Conservation (phyloP, 2,329 filamentous ascomycete genomes). For the Herpotrichia juniperi region DNA sequence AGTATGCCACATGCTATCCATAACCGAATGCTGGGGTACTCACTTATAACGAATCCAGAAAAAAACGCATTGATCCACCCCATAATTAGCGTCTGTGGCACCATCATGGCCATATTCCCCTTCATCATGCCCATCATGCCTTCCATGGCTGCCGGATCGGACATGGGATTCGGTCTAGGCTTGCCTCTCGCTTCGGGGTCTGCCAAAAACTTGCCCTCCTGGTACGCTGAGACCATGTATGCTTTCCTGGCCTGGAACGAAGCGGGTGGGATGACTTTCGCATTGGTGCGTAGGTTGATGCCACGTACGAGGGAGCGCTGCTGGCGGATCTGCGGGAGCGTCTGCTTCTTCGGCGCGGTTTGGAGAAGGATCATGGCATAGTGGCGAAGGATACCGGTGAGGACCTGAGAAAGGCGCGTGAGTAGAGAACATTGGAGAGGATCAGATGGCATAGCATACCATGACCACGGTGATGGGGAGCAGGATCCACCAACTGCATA, state of each 20-base stretch:
- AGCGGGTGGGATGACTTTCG: constrained; percentile 75
- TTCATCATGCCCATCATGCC: constrained; percentile 99
- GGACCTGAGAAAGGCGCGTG: constrained; percentile 60
- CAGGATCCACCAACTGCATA: constrained; percentile 92
- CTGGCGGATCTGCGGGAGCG: constrained; percentile 79
- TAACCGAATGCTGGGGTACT: constrained; percentile 40
- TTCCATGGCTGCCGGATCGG: constrained; percentile 95
- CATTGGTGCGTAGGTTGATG: constrained; percentile 82
- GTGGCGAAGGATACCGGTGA: constrained; percentile 94
- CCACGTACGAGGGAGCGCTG: constrained; percentile 83
- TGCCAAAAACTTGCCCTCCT: constrained; percentile 87
- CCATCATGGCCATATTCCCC: constrained; percentile 99
- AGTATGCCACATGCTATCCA: not conserved
- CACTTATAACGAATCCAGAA: constrained; percentile 96
- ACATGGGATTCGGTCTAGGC: constrained; percentile 90
- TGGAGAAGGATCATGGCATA: constrained; percentile 94
- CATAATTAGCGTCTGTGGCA: constrained; percentile 98
- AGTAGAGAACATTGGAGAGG: not conserved
- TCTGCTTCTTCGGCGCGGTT: constrained; percentile 79
- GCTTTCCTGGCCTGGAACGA: constrained; percentile 83
- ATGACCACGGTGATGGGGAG: constrained; percentile 97
- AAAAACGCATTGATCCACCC: constrained; percentile 99
- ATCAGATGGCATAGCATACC: constrained; percentile 56
- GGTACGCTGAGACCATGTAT: constrained; percentile 78
- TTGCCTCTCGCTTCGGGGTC: constrained; percentile 86